Base-by-base conservation (phyloP, 164 flowering plant species). In the Paratinospora sagittata region DNA sequence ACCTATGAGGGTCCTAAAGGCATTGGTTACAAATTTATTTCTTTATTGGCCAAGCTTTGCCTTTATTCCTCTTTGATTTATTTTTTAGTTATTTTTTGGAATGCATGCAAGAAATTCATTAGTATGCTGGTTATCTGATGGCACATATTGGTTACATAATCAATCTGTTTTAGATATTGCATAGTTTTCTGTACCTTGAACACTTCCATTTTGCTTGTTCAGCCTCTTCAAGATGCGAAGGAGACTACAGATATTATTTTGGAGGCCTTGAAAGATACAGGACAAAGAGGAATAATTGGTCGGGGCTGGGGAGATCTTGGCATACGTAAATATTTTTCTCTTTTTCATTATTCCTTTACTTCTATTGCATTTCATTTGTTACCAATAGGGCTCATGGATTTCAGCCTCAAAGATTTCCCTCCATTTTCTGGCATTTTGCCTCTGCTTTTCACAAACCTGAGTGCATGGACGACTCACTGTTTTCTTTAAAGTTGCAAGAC, bases 261-360 rank as follows among this genome's bases (percentile, higher is more conserved):
- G 81, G 90, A 87, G 78, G 90, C 98, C 67, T 73, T 95, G 77
- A 81, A 79, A 70, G 85, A 77, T 69, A 90, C 98, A 5, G 94
- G 88, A 47, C 97, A 90, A 77, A 85, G 97, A 77, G 98, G 96
- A 73, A 89, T 95, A 69, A 79, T 95, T 80, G 93, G 82, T 75
- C 83, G 89, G 65, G 97, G 98, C 41, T 95, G 97, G 97, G 98
- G 97, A 65, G 88, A 81, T 77, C 91, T 95, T 65, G 98, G 97
- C 33, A 82, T 72, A 66, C 24, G 97, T 94, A 78, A 83, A 93
- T 82, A 49, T 73, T 21, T 74, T 24, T 68, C 33, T 39, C 34
- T 30, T 30, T 19, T 70, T 55, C 60, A 23, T 68, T 27, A 52
- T 10, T 45, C 27, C 61, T 71, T 16, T 26, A 19, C 63, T 14